Base-by-base conservation (phyloP, 176 grass and related monocot genomes). In the Oryza meridionalis region DNA sequence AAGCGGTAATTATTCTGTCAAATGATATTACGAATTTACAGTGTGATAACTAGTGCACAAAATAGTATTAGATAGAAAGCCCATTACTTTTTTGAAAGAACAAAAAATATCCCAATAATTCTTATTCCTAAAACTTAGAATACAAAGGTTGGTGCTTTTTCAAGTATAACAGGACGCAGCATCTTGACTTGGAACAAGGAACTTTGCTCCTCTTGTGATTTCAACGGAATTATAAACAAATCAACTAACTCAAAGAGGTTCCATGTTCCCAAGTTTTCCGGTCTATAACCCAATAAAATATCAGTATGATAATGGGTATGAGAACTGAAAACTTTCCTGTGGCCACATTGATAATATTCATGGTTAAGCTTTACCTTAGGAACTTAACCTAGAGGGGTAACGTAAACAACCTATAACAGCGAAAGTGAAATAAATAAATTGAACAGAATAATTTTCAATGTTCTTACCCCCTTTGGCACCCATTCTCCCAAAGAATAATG, bases 391-490 rank as follows among this genome's bases (percentile, higher is more conserved):
- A 81, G 79, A 59, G 24, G 49, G 51, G 16, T 15, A 31, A 31
- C 29, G 29, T 31, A 17, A 7, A 13, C 1, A 13, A 45, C 15
- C 10, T 81, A 40, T 66, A 53, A 42, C 79, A 73, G 31, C 72
- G 17, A 35, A 73, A 55, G 38, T 67, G 69, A 87, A 87, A 44
- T 19, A 42, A 64, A 45, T 61, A 64, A 78, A 21, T 70, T 53
- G 22, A 84, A 82, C 14, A 75, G 64, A 81, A 2, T 40, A 40
- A 40, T 40, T 7, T 1, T 40, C 38, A 40, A 40, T 63, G 9
- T 73, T 24, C 88, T 88, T 84, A 99, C 97, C 93, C 91, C 92
- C 10, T 89, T 77, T 62, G 90, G 93, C 37, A 92, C 86, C 87
- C 83, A 92, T 72, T 85, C 86, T 22, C 46, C 72, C 55, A 96